Conservation (phyloP, 1,139 yeast genomes). For the Candida sanyaensis region DNA sequence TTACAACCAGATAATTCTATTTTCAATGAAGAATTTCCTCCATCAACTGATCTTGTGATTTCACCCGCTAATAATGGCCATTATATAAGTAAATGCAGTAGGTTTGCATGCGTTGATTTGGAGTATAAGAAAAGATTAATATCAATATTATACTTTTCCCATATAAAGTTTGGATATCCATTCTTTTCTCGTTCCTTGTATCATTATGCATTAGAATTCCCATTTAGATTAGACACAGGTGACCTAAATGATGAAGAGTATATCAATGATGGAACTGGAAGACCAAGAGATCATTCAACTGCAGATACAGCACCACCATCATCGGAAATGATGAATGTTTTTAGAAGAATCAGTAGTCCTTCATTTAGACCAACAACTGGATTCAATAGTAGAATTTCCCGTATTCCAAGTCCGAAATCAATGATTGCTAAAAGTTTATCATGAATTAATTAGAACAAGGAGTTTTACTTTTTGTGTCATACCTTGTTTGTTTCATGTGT, state of each 20-base stretch:
- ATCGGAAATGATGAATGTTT: neutral
- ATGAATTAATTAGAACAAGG: neutral
- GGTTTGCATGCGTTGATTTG: slow-evolving; percentile 15
- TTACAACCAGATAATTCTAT: slow-evolving; percentile 7
- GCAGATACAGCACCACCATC: slow-evolving; percentile 1
- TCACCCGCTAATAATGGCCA: slow-evolving; percentile 13
- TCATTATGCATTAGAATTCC: slow-evolving; percentile 20
- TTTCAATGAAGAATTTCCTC: slow-evolving; percentile 15
- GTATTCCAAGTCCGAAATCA: slow-evolving; percentile 3
- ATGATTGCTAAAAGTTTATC: slow-evolving; percentile 1
- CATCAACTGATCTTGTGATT: slow-evolving; percentile 18
- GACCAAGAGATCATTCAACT: slow-evolving; percentile 2
- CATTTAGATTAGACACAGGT: slow-evolving; percentile 19
- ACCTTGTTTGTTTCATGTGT: neutral
- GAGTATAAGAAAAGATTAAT: slow-evolving; percentile 2
- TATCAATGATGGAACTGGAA: neutral
- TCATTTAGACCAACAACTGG: neutral
- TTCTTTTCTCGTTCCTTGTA: slow-evolving; percentile 19
- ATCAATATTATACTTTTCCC: slow-evolving; percentile 16
- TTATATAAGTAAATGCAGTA: slow-evolving; percentile 13
- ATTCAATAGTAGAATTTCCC: slow-evolving; percentile 1
- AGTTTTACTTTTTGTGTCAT: neutral
- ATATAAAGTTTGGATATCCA: slow-evolving; percentile 20
- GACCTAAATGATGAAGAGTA: neutral
- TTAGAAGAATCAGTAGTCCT: slow-evolving; percentile 1